These are phyloP conservation scores for Pythium folliculosum DNA, from an alignment of 352 stramenopile species.

Conservation along the genomic window DNA sequence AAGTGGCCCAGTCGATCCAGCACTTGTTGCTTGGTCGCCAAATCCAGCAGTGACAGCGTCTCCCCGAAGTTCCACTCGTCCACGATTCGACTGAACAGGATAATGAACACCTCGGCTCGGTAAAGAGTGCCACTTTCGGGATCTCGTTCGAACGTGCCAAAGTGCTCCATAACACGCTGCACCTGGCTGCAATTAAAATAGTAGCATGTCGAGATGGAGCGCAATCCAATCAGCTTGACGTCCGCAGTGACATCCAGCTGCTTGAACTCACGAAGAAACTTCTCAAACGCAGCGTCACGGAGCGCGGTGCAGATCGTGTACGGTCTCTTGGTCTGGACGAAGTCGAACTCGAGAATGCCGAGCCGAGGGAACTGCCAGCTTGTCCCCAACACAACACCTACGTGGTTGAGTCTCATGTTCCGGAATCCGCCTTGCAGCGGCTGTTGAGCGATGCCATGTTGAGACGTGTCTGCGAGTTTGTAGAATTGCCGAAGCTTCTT, in stretches of 20 bases:
- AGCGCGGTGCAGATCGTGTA: conserved; percentile 61
- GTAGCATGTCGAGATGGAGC: conserved; percentile 68
- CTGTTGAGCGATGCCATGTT: conserved; percentile 44
- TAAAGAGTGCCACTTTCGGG: conserved; percentile 50
- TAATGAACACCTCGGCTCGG: conserved; percentile 71
- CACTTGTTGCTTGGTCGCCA: conserved; percentile 64
- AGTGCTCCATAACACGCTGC: conserved; percentile 80
- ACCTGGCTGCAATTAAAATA: conserved; percentile 71
- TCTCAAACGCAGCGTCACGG: conserved; percentile 65
- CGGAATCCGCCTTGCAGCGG: conserved; percentile 51
- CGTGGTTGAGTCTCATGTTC: conserved; percentile 63
- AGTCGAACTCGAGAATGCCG: conserved; percentile 75
- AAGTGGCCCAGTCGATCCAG: conserved; percentile 62
- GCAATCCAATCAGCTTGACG: conserved; percentile 69
- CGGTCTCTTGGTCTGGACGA: conserved; percentile 59
- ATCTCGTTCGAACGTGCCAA: conserved; percentile 71
- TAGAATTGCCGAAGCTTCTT: conserved; percentile 50
- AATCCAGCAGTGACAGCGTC: conserved; percentile 62
- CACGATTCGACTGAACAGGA: conserved; percentile 63
- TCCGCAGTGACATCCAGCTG: conserved; percentile 57
- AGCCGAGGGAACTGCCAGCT: conserved; percentile 66
- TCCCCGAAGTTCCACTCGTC: conserved; percentile 75
- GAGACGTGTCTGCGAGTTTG: conserved; percentile 67
- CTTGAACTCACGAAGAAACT: conserved; percentile 82
- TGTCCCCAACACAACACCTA: conserved; percentile 49